Base-by-base conservation (phyloP, 1,139 yeast genomes). In the Yamadazyma triangularis region DNA sequence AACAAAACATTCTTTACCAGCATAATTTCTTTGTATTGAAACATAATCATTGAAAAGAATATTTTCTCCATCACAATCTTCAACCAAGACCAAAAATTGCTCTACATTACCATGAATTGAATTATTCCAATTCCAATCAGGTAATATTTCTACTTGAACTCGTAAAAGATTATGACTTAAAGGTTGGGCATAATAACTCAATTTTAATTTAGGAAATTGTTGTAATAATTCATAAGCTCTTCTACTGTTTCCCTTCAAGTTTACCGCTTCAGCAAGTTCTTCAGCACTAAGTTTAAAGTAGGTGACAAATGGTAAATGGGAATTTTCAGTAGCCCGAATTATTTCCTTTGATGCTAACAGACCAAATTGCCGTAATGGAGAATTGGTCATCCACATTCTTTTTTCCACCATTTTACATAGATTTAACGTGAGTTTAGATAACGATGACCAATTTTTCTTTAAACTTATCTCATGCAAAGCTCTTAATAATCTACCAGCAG, bases 401-500 rank as follows among this genome's bases (percentile, higher is more conserved):
- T 67, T 72, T 35, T 84, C 95, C 12, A 86, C 82, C 79, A 85
- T 81, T 44, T 86, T 84, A 50, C 91, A 81, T 19, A 89, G 44
- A 35, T 77, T 77, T 9, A 88, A 63, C 1, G 84, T 54, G 1
- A 60, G 41, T 40, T 71, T 73, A 0, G 95, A 67, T 13, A 85
- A 56, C 7, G 67, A 55, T 0, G 96, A 71, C 95, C 95, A 88
- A 7, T 73, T 73, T 44, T 79, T 84, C 31, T 71, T 65, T 28
- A 86, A 47, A 8, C 87, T 73, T 15, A 91, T 76, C 50, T 91
- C 96, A 50, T 74, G 80, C 41, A 93, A 73, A 0, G 98, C 97
- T 32, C 96, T 63, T 32, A 89, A 64, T 25, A 93, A 58, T 51
- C 99, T 73, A 5, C 94, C 94, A 1, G 96, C 97, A 23, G 95